Base-by-base conservation (phyloP, 2,329 filamentous ascomycete species). In the Epicoccum nigrum region DNA sequence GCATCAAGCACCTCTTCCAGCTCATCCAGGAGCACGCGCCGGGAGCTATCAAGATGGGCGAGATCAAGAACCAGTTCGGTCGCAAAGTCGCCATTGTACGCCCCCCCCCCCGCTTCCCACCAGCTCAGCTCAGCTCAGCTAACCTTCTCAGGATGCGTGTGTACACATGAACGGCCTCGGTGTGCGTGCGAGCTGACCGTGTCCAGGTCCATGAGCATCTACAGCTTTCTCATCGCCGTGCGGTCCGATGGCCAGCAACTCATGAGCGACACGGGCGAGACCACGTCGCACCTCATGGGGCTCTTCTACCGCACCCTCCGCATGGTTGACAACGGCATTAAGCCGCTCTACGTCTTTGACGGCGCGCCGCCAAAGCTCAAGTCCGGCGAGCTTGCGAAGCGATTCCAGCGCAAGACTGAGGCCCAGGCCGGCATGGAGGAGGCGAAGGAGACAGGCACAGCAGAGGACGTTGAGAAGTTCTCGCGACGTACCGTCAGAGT, bases 251-350 rank as follows among this genome's bases (percentile, higher is more conserved):
- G 94, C 64, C 91, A 99, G 74, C 92, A 97, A 76, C 87, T 99
- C 65, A 97, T 87, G 83, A 95, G 88, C 75, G 94, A 99, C 68
- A 88, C 87, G 44, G 94, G 94, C 68, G 92, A 97, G 75, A 99
- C 94, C 2, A 99, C 94, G 1, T 99, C 94, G 15, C 94, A 99
- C 74, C 80, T 99, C 13, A 97, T 99, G 92, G 94, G 94, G 69
- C 93, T 99, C 86, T 99, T 99, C 80, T 99, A 99, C 81, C 92
- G 94, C 65, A 99, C 94, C 2, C 83, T 99, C 6, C 92, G 94
- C 65, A 97, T 99, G 79, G 90, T 97, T 68, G 94, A 99, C 77
- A 97, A 97, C 67, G 94, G 94, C 51, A 97, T 99, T 79, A 99
- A 99, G 73, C 94, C 94, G 1, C 84, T 99, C 62, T 99, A 96